Evolutionary conservation across 768 basidiomycete species (phyloP), one percentile per base, ranked within the genome.

Genomic region (Mycena amicta): DNA sequence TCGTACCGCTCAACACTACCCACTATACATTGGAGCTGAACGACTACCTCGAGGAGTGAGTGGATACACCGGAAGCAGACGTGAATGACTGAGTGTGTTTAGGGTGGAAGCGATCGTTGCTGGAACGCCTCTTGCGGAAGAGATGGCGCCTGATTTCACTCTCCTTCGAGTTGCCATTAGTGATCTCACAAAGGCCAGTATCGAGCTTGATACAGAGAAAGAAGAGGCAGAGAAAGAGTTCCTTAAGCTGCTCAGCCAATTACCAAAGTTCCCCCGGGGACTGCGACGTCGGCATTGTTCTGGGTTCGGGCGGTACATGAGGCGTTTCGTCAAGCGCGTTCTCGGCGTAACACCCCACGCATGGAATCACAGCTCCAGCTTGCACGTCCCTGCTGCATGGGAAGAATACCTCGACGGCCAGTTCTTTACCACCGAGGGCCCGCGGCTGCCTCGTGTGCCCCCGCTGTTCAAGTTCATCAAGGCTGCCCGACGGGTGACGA

Each of bases 1-100:
- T 90, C 26, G 66, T 92, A 4, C 90, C 90, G 2, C 69, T 92
- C 50, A 92, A 92, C 67, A 89, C 88, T 20, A 90, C 90, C 1
- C 86, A 90, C 55, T 92, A 92, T 69, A 75, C 88, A 3, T 63
- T 83, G 16, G 87, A 90, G 67, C 75, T 92, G n/a, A 74, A 77
- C 43, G 72, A 78, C 6, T 91, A 91, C 63, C 77, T 89, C 13
- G 75, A 79, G n/a, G n/a, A n/a, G n/a, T 37, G 78, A 75, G 88
- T 90, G 66, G 65, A 82, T 56, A 4, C 23, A 20, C 20, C 16
- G 2, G 4, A 15, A 16, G 2, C 23, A 20, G 16, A 28, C 50
- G 54, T 56, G 23, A 26, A 39, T 41, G 71, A 66, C 46, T 67
- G 70, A 43, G 6, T 22, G 41, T 12, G 11, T 53, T 67, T 26